Base-by-base conservation (phyloP, 257 asterid genomes). In the Solanum chiquidenum region DNA sequence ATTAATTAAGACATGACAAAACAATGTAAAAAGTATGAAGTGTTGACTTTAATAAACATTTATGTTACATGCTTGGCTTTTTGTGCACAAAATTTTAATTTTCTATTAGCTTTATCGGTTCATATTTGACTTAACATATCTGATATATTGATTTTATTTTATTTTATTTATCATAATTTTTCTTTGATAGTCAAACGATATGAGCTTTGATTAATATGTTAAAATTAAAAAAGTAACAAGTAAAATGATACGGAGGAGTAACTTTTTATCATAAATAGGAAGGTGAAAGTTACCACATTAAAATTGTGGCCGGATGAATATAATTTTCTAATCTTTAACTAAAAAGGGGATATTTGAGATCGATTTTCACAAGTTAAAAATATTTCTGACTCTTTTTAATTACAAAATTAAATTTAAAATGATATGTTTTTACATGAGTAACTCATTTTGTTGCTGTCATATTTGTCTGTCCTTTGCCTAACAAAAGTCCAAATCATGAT, bases 81-180 rank as follows among this genome's bases (percentile, higher is more conserved):
- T 49, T 82, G 86, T 82, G 86, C 71, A 44, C 23, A 44, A 64
- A n/a, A 1, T 64, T 64, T n/a, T 64, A 64, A 10, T 60, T 8
- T 5, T 21, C 27, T 4, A 2, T 6, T 60, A 8, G 20, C 20
- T 55, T 55, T 7, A 55, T 20, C 11, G 11, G 0, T 7, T 16
- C 12, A 20, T 20, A 20, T 55, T 7, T 55, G 12, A 20, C 1
- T 7, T 58, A 20, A 20, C 1, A 20, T 20, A 58, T 3, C 0
- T 21, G 3, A 58, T 21, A 58, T 64, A 0, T 10, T 11, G 3
- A 8, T 23, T 60, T 60, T 2, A 60, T 9, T 23, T 9, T 0
- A 21, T 62, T 23, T 62, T 62, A 62, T 5, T 9, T 62, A 0
- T 62, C 0, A 60, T 9, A 8, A 60, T 0, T 21, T 60, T 21